Base-by-base conservation (phyloP, 176 grass and related monocot species). In the Triticum timopheevii region DNA sequence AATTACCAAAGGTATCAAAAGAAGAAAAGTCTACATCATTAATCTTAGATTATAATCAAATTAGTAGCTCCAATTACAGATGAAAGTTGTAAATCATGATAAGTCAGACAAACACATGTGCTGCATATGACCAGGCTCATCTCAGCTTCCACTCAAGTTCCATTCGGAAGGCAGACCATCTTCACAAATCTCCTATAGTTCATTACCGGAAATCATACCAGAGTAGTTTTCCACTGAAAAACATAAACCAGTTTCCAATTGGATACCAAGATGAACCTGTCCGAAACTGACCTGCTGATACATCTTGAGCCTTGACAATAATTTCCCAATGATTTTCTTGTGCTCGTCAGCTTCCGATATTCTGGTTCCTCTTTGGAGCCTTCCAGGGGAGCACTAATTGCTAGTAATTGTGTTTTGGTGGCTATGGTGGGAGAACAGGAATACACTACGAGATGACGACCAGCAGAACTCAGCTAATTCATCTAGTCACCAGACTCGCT, bases 51-150 rank as follows among this genome's bases (percentile, higher is more conserved):
- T 62, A 82, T 87, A 31, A 30, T 47, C 22, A 86, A 77, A 40
- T 20, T 38, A 61, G 20, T 10, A 70, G 3, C n/a, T 63, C 9
- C 10, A 65, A 80, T 76, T 76, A 47, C 65, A 67, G 35, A 74
- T 73, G 33, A 70, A 82, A 70, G 13, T 34, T 75, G 15, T 54
- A 83, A 59, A 22, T 66, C 25, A 20, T 77, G 76, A 85, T 86
- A 54, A 54, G 25, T 42, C 30, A 30, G 15, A 80, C 56, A 64
- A 33, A 66, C 34, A 65, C 25, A 74, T 56, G 20, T 64, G 61
- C 9, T 36, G 63, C 66, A 69, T 45, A 56, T 6, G n/a, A 86
- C 78, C 10, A 79, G n/a, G 40, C 69, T 24, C 13, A 33, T 15
- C 19, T 24, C 16, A 70, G 65, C 63, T 80, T 84, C 13, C 39